Percentiles rank a stretch among this genome's conserved stretches.
Evolutionary conservation across 106 monocot species (phyloP).

Genomic region (Dioscorea alata): DNA sequence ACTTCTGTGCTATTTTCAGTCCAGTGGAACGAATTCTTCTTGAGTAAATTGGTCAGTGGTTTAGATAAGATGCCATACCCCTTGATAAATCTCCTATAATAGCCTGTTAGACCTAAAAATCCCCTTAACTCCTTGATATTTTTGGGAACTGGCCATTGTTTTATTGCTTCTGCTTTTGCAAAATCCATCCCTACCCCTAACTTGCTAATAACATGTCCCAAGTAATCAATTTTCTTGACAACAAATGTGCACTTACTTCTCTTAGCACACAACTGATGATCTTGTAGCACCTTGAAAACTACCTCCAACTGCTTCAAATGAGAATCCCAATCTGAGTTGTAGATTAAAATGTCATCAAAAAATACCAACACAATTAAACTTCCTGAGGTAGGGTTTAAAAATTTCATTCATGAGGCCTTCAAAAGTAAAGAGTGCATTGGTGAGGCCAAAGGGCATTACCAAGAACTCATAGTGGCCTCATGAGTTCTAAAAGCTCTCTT

Average conservation of each 20-base stretch:
- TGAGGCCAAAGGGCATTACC: not conserved
- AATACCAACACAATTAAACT: not conserved
- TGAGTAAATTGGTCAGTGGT: not conserved
- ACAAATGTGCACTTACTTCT: not conserved
- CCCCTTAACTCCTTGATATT: not conserved
- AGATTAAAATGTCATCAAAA: not conserved
- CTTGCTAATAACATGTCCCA: not conserved
- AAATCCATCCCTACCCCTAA: not conserved
- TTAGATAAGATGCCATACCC: not conserved
- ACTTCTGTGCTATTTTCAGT: not conserved
- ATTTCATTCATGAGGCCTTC: not conserved
- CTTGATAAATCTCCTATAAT: not conserved
- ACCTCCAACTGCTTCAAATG: not conserved
- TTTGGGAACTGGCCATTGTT: not conserved
- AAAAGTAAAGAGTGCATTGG: not conserved
- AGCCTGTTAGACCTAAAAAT: not conserved
- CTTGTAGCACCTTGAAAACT: not conserved
- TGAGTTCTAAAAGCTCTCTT: not conserved
- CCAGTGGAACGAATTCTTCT: not conserved
- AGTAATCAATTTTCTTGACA: not conserved
- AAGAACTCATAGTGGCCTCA: not conserved
- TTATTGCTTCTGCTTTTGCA: not conserved
- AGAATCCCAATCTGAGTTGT: not conserved
- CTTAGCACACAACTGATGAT: not conserved
- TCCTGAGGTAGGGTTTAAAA: not conserved